phyloP scores from a whole-genome alignment of 2,329 filamentous ascomycete genomes.

The Colletotrichum endophyticum region DNA sequence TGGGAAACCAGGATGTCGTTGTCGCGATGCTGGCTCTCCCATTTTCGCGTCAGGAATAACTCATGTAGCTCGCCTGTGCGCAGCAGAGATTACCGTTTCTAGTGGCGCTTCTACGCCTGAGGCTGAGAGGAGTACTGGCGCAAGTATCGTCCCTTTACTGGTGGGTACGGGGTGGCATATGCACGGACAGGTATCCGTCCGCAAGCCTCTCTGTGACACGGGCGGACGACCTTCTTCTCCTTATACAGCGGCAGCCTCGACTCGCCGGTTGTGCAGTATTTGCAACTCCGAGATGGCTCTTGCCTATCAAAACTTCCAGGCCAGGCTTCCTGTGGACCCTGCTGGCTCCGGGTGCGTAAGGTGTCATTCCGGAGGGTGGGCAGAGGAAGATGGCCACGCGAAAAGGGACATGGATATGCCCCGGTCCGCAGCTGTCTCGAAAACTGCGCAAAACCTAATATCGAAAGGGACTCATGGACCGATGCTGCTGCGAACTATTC shows the following conservation, averaged over 20 bases:
- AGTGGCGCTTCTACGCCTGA: neutral
- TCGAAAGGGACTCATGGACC: neutral
- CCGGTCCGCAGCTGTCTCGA: neutral
- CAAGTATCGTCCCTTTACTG: neutral
- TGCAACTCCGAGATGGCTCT: neutral
- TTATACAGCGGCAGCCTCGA: neutral
- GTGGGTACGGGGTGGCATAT: neutral
- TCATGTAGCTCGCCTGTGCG: neutral
- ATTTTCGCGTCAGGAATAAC: neutral
- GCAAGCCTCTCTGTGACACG: constrained; percentile 3
- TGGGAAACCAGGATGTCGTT: neutral
- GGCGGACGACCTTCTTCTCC: neutral
- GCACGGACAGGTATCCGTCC: neutral
- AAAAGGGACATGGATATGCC: constrained; percentile 1
- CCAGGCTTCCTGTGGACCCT: neutral
- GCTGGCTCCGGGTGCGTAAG: neutral
- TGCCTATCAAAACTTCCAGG: neutral
- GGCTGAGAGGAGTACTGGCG: neutral
- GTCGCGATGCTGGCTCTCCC: neutral
- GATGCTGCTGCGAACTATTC: neutral
- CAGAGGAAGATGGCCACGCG: constrained; percentile 2
- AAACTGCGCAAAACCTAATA: neutral
- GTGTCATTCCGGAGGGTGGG: constrained; percentile 3
- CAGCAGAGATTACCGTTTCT: neutral
- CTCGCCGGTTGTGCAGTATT: neutral